Base-by-base conservation (phyloP, 2,329 filamentous ascomycete species). In the Aspergillus versicolor region DNA sequence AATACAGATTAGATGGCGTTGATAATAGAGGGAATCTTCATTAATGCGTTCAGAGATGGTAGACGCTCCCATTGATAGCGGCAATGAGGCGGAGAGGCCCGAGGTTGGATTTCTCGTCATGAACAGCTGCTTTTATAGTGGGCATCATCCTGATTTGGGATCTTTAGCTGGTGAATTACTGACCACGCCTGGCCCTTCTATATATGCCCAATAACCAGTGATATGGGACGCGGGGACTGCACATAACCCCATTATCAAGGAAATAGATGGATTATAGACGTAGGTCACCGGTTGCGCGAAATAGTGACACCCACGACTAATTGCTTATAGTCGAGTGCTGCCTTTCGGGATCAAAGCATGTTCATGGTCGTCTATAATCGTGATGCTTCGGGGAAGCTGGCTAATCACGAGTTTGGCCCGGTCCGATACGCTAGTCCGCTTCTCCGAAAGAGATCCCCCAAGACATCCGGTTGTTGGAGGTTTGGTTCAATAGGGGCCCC, bases 391-490 rank as follows among this genome's bases (percentile, higher is more conserved):
- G n/a, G 40, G 15, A 41, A 11, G 34, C 19, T 15, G 41, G 49
- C 15, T 44, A 30, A 22, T 57, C 51, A 60, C 15, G 47, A 34
- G 13, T 43, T 47, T 15, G 55, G 61, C 6, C 60, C 62, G 40
- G 61, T 62, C 50, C 70, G 67, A 49, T 69, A 68, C 19, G 69
- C 67, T 37, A 77, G 60, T 34, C 76, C 76, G 12, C 77, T 77
- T 61, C 71, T 74, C 52, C 74, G 72, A 56, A 80, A 79, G 12
- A 79, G 58, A 63, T 76, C 70, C 11, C 71, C 71, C 19, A 79
- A 62, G n/a, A 77, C 68, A 65, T 78, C 73, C 19, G 57, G 56
- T 51, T 65, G 65, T 27, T 64, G 66, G 2, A 60, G 57, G 12
- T 55, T 63, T 27, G 63, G 58, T 19, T 54, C 59, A 21, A 57